A percentile compares a stretch with the other conserved stretches of the same genome.
Conservation (phyloP, 352 stramenopile genomes). For the Globisporangium viniferum region DNA sequence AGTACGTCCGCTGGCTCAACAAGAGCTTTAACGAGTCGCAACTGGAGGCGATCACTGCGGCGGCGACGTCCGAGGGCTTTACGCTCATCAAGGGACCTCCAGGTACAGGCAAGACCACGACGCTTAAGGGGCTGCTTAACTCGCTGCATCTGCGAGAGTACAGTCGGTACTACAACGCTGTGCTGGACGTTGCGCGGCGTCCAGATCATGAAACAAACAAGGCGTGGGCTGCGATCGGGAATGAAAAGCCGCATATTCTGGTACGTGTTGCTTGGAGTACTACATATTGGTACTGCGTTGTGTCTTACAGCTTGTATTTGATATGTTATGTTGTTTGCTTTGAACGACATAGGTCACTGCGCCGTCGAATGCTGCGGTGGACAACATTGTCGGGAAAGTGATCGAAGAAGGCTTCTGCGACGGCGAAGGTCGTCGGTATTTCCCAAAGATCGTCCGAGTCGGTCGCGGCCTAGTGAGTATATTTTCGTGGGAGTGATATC, state of each 20-base stretch:
- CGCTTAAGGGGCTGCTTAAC: conserved; percentile 89
- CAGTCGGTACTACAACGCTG: conserved; percentile 90
- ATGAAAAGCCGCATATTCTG: conserved; percentile 92
- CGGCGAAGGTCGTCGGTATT: conserved; percentile 91
- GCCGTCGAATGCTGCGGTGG: conserved; percentile 94
- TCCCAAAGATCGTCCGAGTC: conserved; percentile 94
- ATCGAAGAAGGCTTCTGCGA: conserved; percentile 95
- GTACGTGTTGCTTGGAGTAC: conserved; percentile 24
- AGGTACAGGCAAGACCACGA: conserved; percentile 92
- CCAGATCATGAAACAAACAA: conserved; percentile 80
- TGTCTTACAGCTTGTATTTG: not conserved
- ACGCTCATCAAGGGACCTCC: conserved; percentile 90
- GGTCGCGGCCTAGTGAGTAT: conserved; percentile 74
- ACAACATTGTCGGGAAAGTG: conserved; percentile 97
- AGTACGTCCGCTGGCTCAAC: conserved; percentile 80
- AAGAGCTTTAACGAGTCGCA: conserved; percentile 89
- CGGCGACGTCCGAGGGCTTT: conserved; percentile 86
- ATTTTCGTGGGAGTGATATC: not conserved
- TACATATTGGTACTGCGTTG: not conserved
- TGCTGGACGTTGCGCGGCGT: conserved; percentile 75
- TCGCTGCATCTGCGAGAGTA: conserved; percentile 91
- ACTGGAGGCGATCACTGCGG: conserved; percentile 85
- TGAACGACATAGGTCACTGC: conserved; percentile 62
- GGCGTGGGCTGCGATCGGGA: conserved; percentile 78
- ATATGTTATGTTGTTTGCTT: not conserved